A percentile compares a stretch with the other conserved stretches of the same genome.
These are phyloP conservation scores for Claviceps monticola DNA, from an alignment of 2,329 filamentous ascomycete species.

Conservation along the genomic window DNA sequence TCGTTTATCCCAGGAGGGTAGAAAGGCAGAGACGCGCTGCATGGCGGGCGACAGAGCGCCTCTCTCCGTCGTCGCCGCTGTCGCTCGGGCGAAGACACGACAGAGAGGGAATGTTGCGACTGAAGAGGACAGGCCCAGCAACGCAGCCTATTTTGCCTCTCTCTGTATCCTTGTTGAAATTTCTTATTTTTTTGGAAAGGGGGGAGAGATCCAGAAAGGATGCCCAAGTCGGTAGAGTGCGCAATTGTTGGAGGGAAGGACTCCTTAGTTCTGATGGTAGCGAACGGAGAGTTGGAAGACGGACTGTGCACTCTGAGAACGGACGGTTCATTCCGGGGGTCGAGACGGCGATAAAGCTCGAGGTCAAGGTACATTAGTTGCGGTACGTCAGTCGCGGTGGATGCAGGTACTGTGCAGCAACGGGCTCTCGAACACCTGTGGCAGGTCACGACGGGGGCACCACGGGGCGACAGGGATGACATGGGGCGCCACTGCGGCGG, in stretches of 20 bases:
- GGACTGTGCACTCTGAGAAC: background rate
- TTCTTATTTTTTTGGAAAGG: background rate
- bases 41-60: constrained; percentile 21
- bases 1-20: constrained; percentile 32
- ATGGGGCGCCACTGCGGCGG: background rate
- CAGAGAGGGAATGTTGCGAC: constrained; percentile 16
- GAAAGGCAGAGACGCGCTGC: constrained; percentile 30
- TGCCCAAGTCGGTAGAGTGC: background rate
- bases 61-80: constrained; percentile 22
- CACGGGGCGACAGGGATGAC: background rate
- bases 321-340: background rate
- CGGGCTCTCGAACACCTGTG: too few species aligned
- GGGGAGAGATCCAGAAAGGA: background rate
- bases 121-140: constrained; percentile 9
- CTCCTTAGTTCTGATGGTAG: background rate
- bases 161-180: background rate
- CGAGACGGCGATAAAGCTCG: background rate
- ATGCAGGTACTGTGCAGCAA: too few species aligned
- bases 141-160: constrained; percentile 4
- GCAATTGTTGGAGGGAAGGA: background rate
- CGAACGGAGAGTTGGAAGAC: background rate
- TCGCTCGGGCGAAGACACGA: constrained; percentile 19
- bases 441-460: background rate
- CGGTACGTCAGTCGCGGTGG: too few species aligned
- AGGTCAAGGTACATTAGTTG: too few species aligned